Conservation (phyloP, 768 basidiomycete species). For the Russula dissimulans region DNA sequence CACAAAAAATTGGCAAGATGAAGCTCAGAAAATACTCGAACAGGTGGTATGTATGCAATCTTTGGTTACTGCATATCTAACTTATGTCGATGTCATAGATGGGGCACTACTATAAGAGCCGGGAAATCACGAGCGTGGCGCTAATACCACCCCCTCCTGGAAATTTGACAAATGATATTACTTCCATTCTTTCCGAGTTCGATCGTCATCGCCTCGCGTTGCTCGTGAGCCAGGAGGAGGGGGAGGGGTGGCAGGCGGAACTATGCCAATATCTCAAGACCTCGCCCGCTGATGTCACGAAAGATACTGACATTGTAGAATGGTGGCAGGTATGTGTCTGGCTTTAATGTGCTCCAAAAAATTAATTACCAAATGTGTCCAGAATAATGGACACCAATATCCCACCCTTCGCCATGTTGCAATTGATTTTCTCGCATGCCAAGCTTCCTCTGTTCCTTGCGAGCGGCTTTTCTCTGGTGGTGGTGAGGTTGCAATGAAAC, state of each 20-base stretch:
- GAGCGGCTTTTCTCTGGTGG: slow-evolving; percentile 18
- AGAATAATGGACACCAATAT: neutral
- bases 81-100: neutral
- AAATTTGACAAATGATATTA: too few species aligned
- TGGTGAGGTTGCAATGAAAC: neutral
- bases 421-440: slow-evolving; percentile 8
- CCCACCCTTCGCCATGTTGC: slow-evolving; percentile 11
- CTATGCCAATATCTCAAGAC: slow-evolving; percentile 18
- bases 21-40: slow-evolving; percentile 14
- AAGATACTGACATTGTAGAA: slow-evolving; percentile 14
- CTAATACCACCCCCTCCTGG: neutral
- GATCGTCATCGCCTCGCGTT: neutral
- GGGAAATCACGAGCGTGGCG: neutral
- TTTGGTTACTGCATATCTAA: neutral
- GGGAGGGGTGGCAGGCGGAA: slow-evolving; percentile 8
- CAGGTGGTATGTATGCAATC: neutral
- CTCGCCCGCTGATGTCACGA: slow-evolving; percentile 6
- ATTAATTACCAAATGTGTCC: neutral
- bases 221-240: neutral
- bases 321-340: neutral
- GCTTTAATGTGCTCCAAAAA: too few species aligned
- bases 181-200: neutral
- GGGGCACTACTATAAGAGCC: neutral
- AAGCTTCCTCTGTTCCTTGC: slow-evolving; percentile 14
- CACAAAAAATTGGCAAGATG: too few species aligned